Evolutionary conservation across 805 yeast genomes (phyloP).

Genomic region (Kazachstania psychrophila): DNA sequence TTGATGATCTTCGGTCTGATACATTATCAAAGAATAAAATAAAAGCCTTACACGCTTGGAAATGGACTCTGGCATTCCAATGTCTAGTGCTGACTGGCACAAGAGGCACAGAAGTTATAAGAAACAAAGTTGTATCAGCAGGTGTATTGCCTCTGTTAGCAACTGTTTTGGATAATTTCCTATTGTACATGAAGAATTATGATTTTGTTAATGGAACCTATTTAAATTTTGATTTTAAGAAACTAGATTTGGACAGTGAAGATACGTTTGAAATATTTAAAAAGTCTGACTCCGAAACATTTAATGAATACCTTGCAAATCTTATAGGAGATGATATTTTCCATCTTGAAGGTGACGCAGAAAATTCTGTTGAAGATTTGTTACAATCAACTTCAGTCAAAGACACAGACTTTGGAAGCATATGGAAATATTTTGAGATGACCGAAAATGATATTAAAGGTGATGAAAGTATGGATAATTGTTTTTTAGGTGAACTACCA

Average conservation of each 20-base stretch:
- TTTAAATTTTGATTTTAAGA: slow-evolving; percentile 13
- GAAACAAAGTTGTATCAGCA: slow-evolving; percentile 82
- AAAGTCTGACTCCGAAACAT: slow-evolving; percentile 13
- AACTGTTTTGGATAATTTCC: slow-evolving; percentile 82
- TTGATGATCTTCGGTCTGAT: not conserved
- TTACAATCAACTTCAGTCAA: slow-evolving; percentile 9
- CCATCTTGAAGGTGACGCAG: slow-evolving; percentile 9
- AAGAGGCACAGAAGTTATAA: slow-evolving; percentile 77
- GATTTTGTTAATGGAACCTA: slow-evolving; percentile 20
- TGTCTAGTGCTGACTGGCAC: slow-evolving; percentile 87
- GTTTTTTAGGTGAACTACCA: slow-evolving; percentile 16
- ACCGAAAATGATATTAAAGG: slow-evolving; percentile 4
- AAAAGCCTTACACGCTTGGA: slow-evolving; percentile 73
- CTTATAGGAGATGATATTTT: slow-evolving; percentile 14
- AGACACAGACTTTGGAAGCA: slow-evolving; percentile 20
- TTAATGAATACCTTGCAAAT: slow-evolving; percentile 13
- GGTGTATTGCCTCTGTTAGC: slow-evolving; percentile 88
- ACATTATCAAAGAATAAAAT: slow-evolving; percentile 28
- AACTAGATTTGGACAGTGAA: slow-evolving; percentile 8
- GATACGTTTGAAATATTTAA: slow-evolving; percentile 12
- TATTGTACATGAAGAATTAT: slow-evolving; percentile 33
- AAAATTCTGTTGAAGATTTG: slow-evolving; percentile 9
- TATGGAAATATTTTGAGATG: slow-evolving; percentile 13
- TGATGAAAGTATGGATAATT: slow-evolving; percentile 4
- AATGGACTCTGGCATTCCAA: slow-evolving; percentile 93